Percentiles rank a stretch among this genome's conserved stretches.
Evolutionary conservation across 495 filamentous ascomycete species (phyloP).

Genomic region (Xylaria telfairii): DNA sequence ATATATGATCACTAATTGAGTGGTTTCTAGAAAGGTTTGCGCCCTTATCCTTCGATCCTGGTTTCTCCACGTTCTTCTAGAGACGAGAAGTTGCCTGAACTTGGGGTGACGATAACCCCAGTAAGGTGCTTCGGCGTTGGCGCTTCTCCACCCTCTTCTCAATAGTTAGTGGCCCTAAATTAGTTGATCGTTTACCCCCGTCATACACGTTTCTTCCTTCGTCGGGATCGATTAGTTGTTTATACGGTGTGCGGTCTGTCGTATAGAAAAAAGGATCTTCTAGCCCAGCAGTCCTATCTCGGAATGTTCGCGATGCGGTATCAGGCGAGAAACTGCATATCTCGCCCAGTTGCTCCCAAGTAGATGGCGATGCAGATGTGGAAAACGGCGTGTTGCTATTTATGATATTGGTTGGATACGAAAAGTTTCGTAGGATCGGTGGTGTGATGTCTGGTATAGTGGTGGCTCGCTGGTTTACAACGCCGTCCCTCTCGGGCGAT

Average conservation of each 20-base stretch:
- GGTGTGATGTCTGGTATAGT: slow-evolving; percentile 22
- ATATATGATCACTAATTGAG: slow-evolving; percentile 31
- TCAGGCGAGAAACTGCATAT: slow-evolving; percentile 37
- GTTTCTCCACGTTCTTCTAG: slow-evolving; percentile 36
- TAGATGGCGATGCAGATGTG: slow-evolving; percentile 26
- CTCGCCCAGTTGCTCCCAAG: slow-evolving; percentile 39
- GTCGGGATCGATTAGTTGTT: slow-evolving; percentile 21
- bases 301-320: slow-evolving; percentile 22
- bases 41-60: slow-evolving; percentile 28
- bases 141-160: slow-evolving; percentile 23
- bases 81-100: slow-evolving; percentile 32
- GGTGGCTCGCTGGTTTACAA: slow-evolving; percentile 6
- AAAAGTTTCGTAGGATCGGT: slow-evolving; percentile 40
- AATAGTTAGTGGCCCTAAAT: slow-evolving; percentile 8
- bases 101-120: slow-evolving; percentile 30
- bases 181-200: slow-evolving; percentile 9
- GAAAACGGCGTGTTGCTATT: slow-evolving; percentile 11
- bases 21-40: slow-evolving; percentile 26
- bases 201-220: slow-evolving; percentile 20
- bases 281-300: slow-evolving; percentile 25
- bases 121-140: slow-evolving; percentile 34
- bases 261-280: slow-evolving; percentile 39
- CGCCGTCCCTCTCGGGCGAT: slow-evolving; percentile 27
- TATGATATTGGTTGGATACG: slow-evolving; percentile 36
- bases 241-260: slow-evolving; percentile 31